phyloP scores from a whole-genome alignment of 768 basidiomycete genomes.

The Kondoa malvinella region DNA sequence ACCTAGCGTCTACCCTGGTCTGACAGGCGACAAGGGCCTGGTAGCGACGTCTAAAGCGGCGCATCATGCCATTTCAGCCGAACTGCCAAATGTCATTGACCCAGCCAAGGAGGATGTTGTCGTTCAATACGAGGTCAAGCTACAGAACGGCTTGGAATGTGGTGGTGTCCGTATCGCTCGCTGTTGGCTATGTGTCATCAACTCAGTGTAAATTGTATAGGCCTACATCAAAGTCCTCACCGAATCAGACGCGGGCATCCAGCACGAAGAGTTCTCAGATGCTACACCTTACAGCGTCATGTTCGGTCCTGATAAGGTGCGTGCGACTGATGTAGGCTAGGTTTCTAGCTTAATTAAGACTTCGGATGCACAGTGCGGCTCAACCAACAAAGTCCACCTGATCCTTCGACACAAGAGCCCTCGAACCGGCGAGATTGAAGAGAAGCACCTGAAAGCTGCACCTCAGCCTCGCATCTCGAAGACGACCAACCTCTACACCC shows the following conservation, averaged over 20 bases:
- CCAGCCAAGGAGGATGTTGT: constrained; percentile 63
- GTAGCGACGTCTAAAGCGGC: constrained; percentile 82
- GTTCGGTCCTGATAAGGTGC: constrained; percentile 17
- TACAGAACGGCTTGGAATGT: constrained; percentile 93
- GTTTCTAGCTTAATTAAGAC: too few relatives aligned
- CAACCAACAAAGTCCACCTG: constrained; percentile 66
- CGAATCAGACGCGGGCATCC: constrained; percentile 50
- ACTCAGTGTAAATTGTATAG: not conserved
- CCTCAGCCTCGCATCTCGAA: constrained; percentile 78
- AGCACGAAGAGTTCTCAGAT: constrained; percentile 84
- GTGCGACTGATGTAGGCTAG: too few relatives aligned
- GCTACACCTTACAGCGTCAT: constrained; percentile 47
- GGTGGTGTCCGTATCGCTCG: constrained; percentile 43
- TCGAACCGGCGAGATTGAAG: constrained; percentile 76
- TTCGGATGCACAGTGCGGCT: constrained; percentile 58
- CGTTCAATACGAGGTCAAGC: constrained; percentile 97
- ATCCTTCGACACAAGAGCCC: constrained; percentile 98
- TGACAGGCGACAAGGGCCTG: constrained; percentile 23
- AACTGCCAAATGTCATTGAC: constrained; percentile 59
- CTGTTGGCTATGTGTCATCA: too few relatives aligned
- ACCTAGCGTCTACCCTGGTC: constrained; percentile 43
- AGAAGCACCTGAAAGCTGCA: constrained; percentile 77
- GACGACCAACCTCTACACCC: constrained; percentile 82
- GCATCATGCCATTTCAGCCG: constrained; percentile 94
- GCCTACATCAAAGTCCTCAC: constrained; percentile 87